Conservation (phyloP, 1,284 basidiomycete species). For the Apiotrichum domesticum region DNA sequence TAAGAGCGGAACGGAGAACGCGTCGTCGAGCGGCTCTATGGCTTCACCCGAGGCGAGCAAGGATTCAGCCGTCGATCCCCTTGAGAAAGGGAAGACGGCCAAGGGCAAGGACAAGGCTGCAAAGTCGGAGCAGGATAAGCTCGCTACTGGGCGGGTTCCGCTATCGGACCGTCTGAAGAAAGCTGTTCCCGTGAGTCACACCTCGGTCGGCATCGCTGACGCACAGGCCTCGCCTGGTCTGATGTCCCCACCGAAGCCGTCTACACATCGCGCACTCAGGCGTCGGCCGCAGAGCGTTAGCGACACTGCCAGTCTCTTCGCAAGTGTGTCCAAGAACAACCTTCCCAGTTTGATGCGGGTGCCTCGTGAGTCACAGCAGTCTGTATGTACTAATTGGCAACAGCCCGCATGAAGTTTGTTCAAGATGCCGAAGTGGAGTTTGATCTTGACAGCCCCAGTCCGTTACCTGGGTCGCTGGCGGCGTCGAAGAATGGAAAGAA, state of each 20-base stretch:
- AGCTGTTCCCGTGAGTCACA: neutral
- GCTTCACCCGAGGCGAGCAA: no score
- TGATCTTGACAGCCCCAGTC: neutral
- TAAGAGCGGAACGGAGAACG: no score
- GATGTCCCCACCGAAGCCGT: neutral
- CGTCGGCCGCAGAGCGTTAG: neutral
- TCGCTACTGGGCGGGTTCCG: no score
- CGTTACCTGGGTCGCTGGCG: neutral
- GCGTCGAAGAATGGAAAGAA: neutral
- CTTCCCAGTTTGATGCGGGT: neutral
- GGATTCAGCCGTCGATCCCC: no score
- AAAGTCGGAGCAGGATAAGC: no score
- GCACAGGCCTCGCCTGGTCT: neutral
- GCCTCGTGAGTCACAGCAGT: neutral
- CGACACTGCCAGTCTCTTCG: neutral
- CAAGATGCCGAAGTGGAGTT: neutral
- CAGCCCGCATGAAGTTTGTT: constrained; percentile 1
- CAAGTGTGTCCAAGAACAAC: neutral
- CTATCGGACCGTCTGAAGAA: neutral
- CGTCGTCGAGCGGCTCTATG: no score
- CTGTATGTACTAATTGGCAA: neutral
- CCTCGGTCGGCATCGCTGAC: neutral
- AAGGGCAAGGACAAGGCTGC: no score
- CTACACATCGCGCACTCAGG: neutral
- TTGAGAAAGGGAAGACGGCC: no score